phyloP scores from a whole-genome alignment of 768 basidiomycete species.

The Cystofilobasidium bisporidii region DNA sequence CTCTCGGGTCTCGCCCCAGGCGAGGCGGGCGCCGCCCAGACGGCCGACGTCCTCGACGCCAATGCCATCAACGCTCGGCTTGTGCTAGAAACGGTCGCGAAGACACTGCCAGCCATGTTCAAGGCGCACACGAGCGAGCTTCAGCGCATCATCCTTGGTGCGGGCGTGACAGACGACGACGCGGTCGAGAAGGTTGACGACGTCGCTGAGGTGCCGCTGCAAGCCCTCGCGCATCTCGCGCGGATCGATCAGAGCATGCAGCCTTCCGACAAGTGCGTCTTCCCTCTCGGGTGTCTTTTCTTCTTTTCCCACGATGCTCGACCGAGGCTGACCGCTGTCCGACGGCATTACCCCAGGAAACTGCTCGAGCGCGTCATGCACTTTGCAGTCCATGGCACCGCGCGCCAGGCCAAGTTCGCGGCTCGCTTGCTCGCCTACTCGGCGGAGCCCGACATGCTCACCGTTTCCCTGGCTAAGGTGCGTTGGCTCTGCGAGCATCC shows the following conservation, averaged over 20 bases:
- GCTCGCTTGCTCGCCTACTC: conserved; percentile 59
- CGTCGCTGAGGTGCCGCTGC: conserved; percentile 56
- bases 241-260: conserved; percentile 52
- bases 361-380: conserved; percentile 52
- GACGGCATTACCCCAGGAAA: conserved; percentile 1
- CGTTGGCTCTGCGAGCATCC: conserved; percentile 28
- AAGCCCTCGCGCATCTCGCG: conserved; percentile 62
- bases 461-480: conserved; percentile 58
- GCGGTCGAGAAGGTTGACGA: conserved; percentile 39
- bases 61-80: conserved; percentile 28
- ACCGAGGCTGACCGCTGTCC: background rate
- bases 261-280: conserved; percentile 58
- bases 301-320: background rate
- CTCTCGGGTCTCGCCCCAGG: background rate
- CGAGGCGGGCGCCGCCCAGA: background rate
- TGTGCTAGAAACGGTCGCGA: conserved; percentile 50
- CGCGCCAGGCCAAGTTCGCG: conserved; percentile 73
- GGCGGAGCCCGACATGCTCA: conserved; percentile 48
- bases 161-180: conserved; percentile 40
- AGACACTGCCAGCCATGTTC: conserved; percentile 63
- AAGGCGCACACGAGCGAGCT: conserved; percentile 68
- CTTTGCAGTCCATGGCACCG: conserved; percentile 53
- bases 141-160: conserved; percentile 54
- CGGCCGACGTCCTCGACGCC: conserved; percentile 10
- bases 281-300: background rate